These are phyloP conservation scores for Ophiognomonia clavigignenti-juglandacearum DNA, from an alignment of 2,329 filamentous ascomycete genomes.

Conservation along the genomic window DNA sequence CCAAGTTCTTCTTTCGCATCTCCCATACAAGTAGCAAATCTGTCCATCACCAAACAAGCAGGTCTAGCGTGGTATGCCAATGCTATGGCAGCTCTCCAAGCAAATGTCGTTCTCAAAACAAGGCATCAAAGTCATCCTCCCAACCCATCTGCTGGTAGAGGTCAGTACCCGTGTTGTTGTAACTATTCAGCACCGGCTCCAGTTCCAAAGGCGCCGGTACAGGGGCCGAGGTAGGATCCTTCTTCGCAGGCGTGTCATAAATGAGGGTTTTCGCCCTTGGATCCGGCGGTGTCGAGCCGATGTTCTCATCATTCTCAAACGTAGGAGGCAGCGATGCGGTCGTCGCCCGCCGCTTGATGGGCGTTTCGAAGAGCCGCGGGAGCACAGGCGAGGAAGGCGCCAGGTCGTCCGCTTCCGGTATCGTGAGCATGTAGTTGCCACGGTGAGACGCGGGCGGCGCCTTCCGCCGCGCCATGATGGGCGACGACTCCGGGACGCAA, in stretches of 20 bases:
- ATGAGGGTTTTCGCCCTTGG: slow-evolving; percentile 6
- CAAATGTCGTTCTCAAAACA: slow-evolving; percentile 37
- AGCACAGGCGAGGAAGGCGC: slow-evolving; percentile 11
- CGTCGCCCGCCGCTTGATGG: slow-evolving; percentile 10
- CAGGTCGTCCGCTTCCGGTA: slow-evolving; percentile 3
- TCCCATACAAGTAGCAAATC: too few relatives aligned
- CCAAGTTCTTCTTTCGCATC: too few relatives aligned
- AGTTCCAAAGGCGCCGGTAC: neutral
- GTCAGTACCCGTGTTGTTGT: neutral
- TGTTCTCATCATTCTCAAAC: slow-evolving; percentile 3
- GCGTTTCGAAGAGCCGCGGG: slow-evolving; percentile 15
- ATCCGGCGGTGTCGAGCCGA: slow-evolving; percentile 13
- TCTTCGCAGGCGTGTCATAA: slow-evolving; percentile 10
- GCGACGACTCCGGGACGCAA: slow-evolving; percentile 17
- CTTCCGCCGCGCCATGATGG: slow-evolving; percentile 14
- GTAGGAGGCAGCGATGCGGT: neutral
- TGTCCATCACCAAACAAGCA: neutral
- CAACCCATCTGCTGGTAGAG: slow-evolving; percentile 54
- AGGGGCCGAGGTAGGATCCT: slow-evolving; percentile 3
- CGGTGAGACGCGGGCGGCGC: neutral
- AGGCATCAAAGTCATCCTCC: slow-evolving; percentile 43
- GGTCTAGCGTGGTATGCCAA: too few relatives aligned
- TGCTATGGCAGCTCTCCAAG: slow-evolving; percentile 20
- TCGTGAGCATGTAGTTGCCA: neutral
- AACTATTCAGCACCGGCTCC: neutral